Evolutionary conservation across 805 yeast genomes (phyloP), one percentile per base, ranked within the genome.

Genomic region (Schwanniomyces vanrijiae): DNA sequence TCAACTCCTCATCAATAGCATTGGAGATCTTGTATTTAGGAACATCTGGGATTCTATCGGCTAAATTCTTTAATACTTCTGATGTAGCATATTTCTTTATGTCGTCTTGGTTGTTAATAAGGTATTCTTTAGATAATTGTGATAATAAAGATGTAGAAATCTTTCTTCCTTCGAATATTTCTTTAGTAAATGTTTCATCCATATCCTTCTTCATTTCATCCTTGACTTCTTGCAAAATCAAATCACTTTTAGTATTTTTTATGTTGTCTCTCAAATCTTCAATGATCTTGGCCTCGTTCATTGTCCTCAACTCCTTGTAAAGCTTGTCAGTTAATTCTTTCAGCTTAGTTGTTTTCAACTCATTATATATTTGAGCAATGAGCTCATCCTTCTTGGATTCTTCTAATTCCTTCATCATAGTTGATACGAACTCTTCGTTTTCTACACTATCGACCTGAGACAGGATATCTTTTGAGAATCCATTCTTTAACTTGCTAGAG

Each of bases 91-190:
- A 50, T 5, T 46, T 40, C 28, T 47, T 44, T 16, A 60, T 34
- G 7, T 42, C 28, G 3, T 37, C 37, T 29, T 39, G 43, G 43
- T 58, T 40, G 11, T 35, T 18, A 29, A 38, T 41, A 13, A 52
- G 26, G 42, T 47, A 60, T 10, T 51, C 48, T 6, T 44, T 43
- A 35, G 52, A 53, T 48, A 58, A 44, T 24, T 44, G 46, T 13
- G 51, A 46, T 45, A 53, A 47, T 13, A 56, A 31, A 8, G 43
- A 39, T 37, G 42, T 49, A 13, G 55, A 48, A 5, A 56, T 37
- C 13, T 46, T 33, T 37, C 50, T 47, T 20, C 49, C 54, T 18
- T 38, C 40, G 37, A 45, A 60, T 20, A 50, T 34, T 28, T 48
- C 44, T 16, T 42, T 18, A 14, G 61, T 57, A 44, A 54, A 52